Evolutionary conservation across 805 yeast species (phyloP).

Genomic region (Myxozyma mucilagina): DNA sequence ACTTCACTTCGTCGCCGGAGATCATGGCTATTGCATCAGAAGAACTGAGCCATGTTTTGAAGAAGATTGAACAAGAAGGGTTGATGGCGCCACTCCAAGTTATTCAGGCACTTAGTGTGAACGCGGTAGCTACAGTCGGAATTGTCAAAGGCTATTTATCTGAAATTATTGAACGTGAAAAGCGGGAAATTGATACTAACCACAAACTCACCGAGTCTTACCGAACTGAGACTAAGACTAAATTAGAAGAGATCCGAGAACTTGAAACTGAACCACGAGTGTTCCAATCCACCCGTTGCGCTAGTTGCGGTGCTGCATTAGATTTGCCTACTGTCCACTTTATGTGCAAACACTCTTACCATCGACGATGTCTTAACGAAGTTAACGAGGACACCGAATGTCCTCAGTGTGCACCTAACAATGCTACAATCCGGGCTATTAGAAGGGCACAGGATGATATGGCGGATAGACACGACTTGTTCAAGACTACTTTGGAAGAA

Average conservation of each 20-base stretch:
- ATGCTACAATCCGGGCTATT: slow-evolving; percentile 63
- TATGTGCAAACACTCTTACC: slow-evolving; percentile 83
- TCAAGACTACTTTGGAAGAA: slow-evolving; percentile 55
- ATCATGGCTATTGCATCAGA: slow-evolving; percentile 45
- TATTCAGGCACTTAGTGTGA: slow-evolving; percentile 63
- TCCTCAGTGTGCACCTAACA: slow-evolving; percentile 73
- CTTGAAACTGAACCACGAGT: slow-evolving; percentile 52
- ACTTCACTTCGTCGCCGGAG: slow-evolving; percentile 57
- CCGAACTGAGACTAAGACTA: slow-evolving; percentile 60
- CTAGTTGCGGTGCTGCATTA: slow-evolving; percentile 61
- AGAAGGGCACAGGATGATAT: slow-evolving; percentile 60
- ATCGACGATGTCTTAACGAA: slow-evolving; percentile 66
- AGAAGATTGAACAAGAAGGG: slow-evolving; percentile 52
- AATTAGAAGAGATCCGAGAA: slow-evolving; percentile 54
- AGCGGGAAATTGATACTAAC: slow-evolving; percentile 68
- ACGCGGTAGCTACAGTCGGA: slow-evolving; percentile 68
- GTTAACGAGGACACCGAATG: slow-evolving; percentile 48
- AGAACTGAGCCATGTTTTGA: slow-evolving; percentile 53
- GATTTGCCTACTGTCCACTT: slow-evolving; percentile 83
- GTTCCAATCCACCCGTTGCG: slow-evolving; percentile 63
- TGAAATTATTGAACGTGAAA: slow-evolving; percentile 58
- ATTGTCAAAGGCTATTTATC: slow-evolving; percentile 67
- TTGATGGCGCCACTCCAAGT: slow-evolving; percentile 74
- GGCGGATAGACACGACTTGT: slow-evolving; percentile 62
- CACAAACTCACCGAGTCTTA: slow-evolving; percentile 66